Percentiles rank a stretch among this genome's conserved stretches.
Conservation (phyloP, 768 basidiomycete genomes). For the Suillus plorans region DNA sequence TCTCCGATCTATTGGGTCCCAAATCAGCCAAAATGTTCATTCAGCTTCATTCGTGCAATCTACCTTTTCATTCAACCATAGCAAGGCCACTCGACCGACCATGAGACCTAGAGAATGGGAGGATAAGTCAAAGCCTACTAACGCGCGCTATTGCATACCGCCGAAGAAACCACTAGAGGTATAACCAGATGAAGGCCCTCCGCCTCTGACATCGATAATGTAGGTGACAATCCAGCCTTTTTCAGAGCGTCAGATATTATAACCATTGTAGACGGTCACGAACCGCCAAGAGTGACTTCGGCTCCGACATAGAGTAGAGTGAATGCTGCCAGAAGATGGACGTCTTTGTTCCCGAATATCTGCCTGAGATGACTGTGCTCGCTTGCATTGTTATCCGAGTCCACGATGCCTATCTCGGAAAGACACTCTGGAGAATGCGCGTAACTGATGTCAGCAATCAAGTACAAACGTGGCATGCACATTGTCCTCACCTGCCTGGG, state of each 20-base stretch:
- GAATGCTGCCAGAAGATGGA: conserved; percentile 65
- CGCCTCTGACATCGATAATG: conserved; percentile 41
- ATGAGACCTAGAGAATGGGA: conserved; percentile 44
- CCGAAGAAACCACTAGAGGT: conserved; percentile 59
- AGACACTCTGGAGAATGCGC: conserved; percentile 46
- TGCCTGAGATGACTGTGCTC: conserved; percentile 44
- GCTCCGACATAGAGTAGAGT: conserved; percentile 68
- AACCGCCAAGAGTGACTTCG: conserved; percentile 52
- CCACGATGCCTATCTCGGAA: conserved; percentile 48
- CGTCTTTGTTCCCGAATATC: conserved; percentile 50
- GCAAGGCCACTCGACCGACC: conserved; percentile 49
- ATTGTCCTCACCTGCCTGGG: conserved; percentile 57
- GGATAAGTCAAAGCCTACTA: background rate
- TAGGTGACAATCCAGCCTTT: conserved; percentile 74
- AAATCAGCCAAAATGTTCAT: background rate
- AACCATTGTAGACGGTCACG: conserved; percentile 2
- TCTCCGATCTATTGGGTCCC: conserved; percentile 47
- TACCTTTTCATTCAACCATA: conserved; percentile 58
- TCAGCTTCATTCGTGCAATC: background rate
- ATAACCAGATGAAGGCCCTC: conserved; percentile 46
- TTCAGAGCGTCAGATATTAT: background rate
- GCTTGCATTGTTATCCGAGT: conserved; percentile 35
- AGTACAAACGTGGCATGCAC: background rate
- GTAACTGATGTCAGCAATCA: background rate
- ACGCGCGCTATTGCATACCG: conserved; percentile 34